A percentile compares a stretch with the other conserved stretches of the same genome.
phyloP scores from a whole-genome alignment of 2,329 filamentous ascomycete genomes.

The Cladosporium colombiae region DNA sequence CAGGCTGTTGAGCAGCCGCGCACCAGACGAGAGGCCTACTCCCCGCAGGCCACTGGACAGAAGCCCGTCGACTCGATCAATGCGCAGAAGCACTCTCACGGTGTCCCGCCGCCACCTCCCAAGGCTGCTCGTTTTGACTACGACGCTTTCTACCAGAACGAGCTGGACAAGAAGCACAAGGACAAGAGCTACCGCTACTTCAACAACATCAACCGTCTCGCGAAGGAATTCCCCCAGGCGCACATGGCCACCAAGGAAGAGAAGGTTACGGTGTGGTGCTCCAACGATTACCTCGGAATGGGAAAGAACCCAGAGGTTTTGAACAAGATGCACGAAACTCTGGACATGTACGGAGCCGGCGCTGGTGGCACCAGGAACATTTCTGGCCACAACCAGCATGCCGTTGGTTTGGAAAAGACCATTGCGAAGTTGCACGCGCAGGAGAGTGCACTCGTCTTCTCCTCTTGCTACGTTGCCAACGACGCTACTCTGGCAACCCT shows the following conservation, averaged over 20 bases:
- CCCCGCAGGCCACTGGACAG: conserved; percentile 11
- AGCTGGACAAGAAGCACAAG: conserved; percentile 98
- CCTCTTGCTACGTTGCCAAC: conserved; percentile 97
- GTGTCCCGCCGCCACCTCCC: conserved; percentile 52
- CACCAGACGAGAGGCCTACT: conserved; percentile 21
- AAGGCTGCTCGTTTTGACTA: conserved; percentile 75
- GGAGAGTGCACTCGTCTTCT: conserved; percentile 90
- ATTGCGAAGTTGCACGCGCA: conserved; percentile 88
- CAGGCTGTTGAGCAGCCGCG: conserved; percentile 55
- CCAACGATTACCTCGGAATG: conserved; percentile 99
- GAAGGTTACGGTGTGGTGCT: conserved; percentile 96
- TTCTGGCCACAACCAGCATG: conserved; percentile 95
- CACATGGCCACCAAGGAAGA: conserved; percentile 84
- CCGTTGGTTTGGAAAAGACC: conserved; percentile 77
- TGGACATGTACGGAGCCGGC: conserved; percentile 92
- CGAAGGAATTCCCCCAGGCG: conserved; percentile 91
- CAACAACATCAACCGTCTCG: conserved; percentile 99
- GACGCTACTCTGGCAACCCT: conserved; percentile 94
- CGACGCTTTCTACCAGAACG: conserved; percentile 79
- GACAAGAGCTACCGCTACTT: conserved; percentile 99
- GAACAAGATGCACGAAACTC: conserved; percentile 87
- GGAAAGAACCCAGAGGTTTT: conserved; percentile 85
- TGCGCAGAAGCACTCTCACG: conserved; percentile 33
- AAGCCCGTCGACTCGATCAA: conserved; percentile 24
- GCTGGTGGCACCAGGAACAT: conserved; percentile 97